Base-by-base conservation (phyloP, 2,329 filamentous ascomycete genomes). In the Drechslerella dactyloides region DNA sequence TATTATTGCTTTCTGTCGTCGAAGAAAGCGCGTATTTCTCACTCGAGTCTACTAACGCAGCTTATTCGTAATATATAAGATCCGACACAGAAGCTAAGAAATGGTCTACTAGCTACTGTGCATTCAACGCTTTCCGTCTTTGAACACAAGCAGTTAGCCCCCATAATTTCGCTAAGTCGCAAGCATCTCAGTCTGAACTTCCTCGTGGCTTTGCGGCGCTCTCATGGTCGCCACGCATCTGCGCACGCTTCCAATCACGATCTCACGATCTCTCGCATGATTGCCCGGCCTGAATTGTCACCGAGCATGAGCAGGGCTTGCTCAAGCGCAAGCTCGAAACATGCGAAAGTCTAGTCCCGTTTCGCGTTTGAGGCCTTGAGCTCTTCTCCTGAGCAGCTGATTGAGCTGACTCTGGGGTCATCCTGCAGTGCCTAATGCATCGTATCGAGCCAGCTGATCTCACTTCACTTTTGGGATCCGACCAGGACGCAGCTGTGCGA, bases 321-420 rank as follows among this genome's bases (percentile, higher is more conserved):
- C 44, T 21, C 19, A 10, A 48, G 19, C 19, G 19, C 44, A 48
- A 48, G 17, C 44, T 17, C 19, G 5, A 23, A 48, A 48, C n/a
- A 42, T 42, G 44, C 11, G 5, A 19, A 23, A 19, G 11, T 5
- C 44, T 21, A 23, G 17, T 11, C 15, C 15, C 8, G n/a, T 11
- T 48, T 44, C n/a, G 5, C 17, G 8, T 19, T 48, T 17, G 21
- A 19, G 5, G 44, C 11, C 5, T 23, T 23, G 44, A 48, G 44
- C 44, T 48, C 44, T 44, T 44, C 19, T 17, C n/a, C 19, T 23
- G 19, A 48, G 17, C 44, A 48, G 44, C 44, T 48, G 44, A 48
- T 48, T 17, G n/a, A 10, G 17, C 4, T 19, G 44, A 19, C 6
- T 10, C 15, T 19, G 5, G 15, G 15, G 21, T 23, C 15, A 10